Evolutionary conservation across 768 basidiomycete genomes (phyloP).

Genomic region (Psilocybe cyanescens): DNA sequence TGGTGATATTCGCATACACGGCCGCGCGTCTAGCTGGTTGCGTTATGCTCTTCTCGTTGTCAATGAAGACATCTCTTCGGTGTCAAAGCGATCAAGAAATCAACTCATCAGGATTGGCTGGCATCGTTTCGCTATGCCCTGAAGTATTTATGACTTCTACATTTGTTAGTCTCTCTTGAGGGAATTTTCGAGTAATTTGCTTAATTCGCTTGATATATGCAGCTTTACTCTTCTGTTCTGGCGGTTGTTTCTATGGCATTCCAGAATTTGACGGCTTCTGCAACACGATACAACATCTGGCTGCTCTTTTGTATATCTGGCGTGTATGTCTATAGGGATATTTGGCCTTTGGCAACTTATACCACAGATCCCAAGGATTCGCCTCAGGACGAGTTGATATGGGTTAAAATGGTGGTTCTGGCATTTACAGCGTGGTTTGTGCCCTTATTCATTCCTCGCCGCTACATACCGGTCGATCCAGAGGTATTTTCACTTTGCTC

Average conservation of each 20-base stretch:
- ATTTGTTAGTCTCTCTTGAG: conserved; percentile 9
- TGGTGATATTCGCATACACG: conserved; percentile 14
- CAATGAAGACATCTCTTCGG: not conserved
- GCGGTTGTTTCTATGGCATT: conserved; percentile 39
- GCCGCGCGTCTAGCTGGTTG: conserved; percentile 16
- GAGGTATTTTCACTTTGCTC: conserved; percentile 30
- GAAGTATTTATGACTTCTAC: conserved; percentile 11
- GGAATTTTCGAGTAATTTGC: not conserved
- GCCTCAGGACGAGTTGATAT: conserved; percentile 47
- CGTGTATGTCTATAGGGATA: conserved; percentile 56
- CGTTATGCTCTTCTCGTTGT: conserved; percentile 7
- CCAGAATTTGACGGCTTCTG: conserved; percentile 29
- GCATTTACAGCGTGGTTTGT: conserved; percentile 45
- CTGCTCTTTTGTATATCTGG: conserved; percentile 34
- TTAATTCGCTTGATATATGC: not conserved
- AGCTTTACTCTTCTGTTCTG: conserved; percentile 42
- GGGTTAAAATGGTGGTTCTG: conserved; percentile 51
- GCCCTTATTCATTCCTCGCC: conserved; percentile 55
- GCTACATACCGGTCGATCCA: conserved; percentile 55
- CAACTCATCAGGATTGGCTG: not conserved
- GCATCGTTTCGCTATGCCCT: conserved; percentile 2
- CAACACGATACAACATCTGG: conserved; percentile 28
- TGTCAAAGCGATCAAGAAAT: not conserved
- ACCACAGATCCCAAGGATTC: conserved; percentile 46
- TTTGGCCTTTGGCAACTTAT: conserved; percentile 62